Base-by-base conservation (phyloP, 768 basidiomycete species). In the Krasilnikovozyma curviuscula region DNA sequence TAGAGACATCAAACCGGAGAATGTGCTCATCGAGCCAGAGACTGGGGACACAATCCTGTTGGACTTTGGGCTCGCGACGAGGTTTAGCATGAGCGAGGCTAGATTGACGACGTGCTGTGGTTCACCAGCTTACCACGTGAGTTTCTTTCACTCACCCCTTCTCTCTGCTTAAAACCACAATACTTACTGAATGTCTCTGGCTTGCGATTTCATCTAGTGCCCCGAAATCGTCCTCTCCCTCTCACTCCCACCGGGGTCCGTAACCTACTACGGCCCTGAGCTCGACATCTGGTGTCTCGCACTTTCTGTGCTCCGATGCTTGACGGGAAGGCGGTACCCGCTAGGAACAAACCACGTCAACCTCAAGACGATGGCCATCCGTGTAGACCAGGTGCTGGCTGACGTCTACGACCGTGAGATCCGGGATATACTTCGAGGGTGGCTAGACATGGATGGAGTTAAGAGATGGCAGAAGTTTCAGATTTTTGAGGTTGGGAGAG, bases 241-340 rank as follows among this genome's bases (percentile, higher is more conserved):
- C 21, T 55, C 61, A 33, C 61, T 58, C n/a, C 61, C 64, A 10
- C 60, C 63, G 1, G 66, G 66, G 0, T 58, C 48, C 8, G 57
- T 67, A 35, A 58, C 57, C 2, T 68, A 46, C 40, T 46, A 57
- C 54, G 65, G 66, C 0, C 66, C 68, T n/a, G 68, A 69, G 40
- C 56, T 69, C 42, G 68, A 69, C 55, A 63, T 67, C 46, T 69
- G 68, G 68, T 68, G 66, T 40, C 57, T 65, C 29, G 68, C 66
- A 12, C 55, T 69, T 10, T 65, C 66, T 3, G 29, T 68, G n/a
- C 57, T 69, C 8, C 58, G 66, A 8, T 60, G 65, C 32, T 53
- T 68, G 14, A 52, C 60, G 0, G 57, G 63, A 6, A 46, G 49
- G 31, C 60, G 63, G n/a, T 69, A 67, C 49, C 68, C 68, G 4